phyloP scores from a whole-genome alignment of 2,329 filamentous ascomycete genomes.

The Xylariales sp. region DNA sequence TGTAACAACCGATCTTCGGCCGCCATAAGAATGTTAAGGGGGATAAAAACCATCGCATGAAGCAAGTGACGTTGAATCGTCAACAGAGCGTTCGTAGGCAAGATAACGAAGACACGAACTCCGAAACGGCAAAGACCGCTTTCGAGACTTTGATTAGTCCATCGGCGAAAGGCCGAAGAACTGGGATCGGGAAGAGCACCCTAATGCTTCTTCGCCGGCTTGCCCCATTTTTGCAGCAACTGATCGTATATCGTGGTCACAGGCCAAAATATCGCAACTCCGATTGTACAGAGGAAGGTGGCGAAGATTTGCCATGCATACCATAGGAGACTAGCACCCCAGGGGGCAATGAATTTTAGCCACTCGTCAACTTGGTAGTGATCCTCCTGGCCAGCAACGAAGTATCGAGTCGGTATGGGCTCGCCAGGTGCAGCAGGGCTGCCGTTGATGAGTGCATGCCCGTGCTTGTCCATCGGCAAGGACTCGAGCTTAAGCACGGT shows the following conservation, averaged over 20 bases:
- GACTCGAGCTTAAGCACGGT: conserved; percentile 61
- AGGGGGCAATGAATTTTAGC: conserved; percentile 65
- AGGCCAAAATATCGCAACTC: conserved; percentile 34
- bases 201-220: conserved; percentile 23
- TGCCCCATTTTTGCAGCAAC: background rate
- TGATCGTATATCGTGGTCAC: conserved; percentile 3
- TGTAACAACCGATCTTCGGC: no score
- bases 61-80: no score
- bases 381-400: conserved; percentile 73
- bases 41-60: no score
- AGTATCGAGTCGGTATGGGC: conserved; percentile 48
- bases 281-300: conserved; percentile 60
- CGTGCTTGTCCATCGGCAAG: conserved; percentile 25
- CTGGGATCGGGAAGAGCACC: conserved; percentile 30
- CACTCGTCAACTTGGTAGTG: conserved; percentile 75
- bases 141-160: no score
- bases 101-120: no score
- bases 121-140: no score
- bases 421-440: conserved; percentile 13
- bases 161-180: no score
- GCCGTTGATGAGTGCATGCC: conserved; percentile 12
- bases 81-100: no score
- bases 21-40: no score
- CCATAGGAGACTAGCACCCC: conserved; percentile 49
- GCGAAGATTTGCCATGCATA: conserved; percentile 58